Evolutionary conservation across 75 land plant genomes (phyloP), one percentile per base, ranked within the genome.

Genomic region (Larix kaempferi): DNA sequence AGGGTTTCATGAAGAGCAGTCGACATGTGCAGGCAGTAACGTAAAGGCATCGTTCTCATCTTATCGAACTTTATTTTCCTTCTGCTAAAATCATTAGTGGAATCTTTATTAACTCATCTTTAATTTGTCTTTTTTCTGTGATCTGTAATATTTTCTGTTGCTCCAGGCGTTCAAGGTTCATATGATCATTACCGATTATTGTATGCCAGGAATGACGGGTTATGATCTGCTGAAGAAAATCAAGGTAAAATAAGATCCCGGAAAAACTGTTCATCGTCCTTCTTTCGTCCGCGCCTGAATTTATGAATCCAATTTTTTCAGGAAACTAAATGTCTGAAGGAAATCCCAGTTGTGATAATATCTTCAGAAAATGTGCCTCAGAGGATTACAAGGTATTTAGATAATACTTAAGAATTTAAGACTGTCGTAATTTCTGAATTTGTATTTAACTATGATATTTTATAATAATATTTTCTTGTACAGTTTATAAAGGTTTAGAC

Each of bases 311-410:
- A 1, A 10, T 49, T 10, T 39, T 49, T 49, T 49, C 78, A 88
- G 90, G 85, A 82, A 76, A 81, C 87, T 14, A 75, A 88, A 10
- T 29, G 83, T 16, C 78, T 91, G 44, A 89, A 58, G 59, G 85
- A 93, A 2, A 87, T 93, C 37, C 95, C 95, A 3, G 95, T 93
- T 52, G 90, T 93, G 60, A 78, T 93, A 23, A 91, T 93, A 94
- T 93, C 95, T 0, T 93, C 95, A 0, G 94, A 93, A 74, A 89
- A 91, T 60, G 88, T 89, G 12, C 59, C 81, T 11, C 29, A 87
- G 37, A 80, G 94, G 14, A 91, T 93, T 26, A 77, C 84, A 44
- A 91, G 91, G 95, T 89, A 55, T 19, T 19, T 10, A 49, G 54
- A 49, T 49, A 49, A 49, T 39, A 10, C 54, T 10, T 49, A 49